Evolutionary conservation across 2,329 filamentous ascomycete species (phyloP).

Genomic region (Rosellinia necatrix): DNA sequence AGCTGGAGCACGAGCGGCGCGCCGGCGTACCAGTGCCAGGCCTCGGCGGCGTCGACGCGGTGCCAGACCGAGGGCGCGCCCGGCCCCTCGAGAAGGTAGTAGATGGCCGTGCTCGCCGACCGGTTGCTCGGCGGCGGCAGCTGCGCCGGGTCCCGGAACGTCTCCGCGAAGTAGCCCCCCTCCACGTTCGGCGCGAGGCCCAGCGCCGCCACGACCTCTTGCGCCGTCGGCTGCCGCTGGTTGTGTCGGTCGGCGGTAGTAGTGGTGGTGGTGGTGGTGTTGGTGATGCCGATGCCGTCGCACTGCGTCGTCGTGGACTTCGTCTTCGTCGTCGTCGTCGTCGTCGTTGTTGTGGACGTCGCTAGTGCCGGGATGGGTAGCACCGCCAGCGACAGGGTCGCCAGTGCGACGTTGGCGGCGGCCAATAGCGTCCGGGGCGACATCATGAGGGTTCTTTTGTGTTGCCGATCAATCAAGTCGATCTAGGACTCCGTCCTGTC

Average conservation of each 20-base stretch:
- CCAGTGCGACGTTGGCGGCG: constrained; percentile 17
- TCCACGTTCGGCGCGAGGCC: constrained; percentile 51
- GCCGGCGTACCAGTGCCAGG: constrained; percentile 61
- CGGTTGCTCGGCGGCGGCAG: constrained; percentile 39
- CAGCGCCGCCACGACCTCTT: constrained; percentile 51
- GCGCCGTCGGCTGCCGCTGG: constrained; percentile 41
- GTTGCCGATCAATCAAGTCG: no score
- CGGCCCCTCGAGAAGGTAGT: constrained; percentile 51
- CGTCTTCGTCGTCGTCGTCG: not conserved
- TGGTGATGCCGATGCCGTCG: not conserved
- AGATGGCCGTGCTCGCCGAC: constrained; percentile 56
- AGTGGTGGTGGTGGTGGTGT: not conserved
- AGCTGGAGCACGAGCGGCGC: constrained; percentile 53
- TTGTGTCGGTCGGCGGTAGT: not conserved
- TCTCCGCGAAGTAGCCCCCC: constrained; percentile 55
- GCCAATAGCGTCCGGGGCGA: constrained; percentile 6
- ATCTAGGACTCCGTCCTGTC: no score
- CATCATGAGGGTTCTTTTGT: no score
- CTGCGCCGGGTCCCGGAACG: constrained; percentile 49
- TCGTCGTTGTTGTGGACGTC: not conserved
- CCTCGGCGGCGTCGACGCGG: constrained; percentile 53
- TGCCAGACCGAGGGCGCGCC: constrained; percentile 54
- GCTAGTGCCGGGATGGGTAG: not conserved
- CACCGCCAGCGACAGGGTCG: constrained; percentile 11
- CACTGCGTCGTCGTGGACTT: not conserved